Evolutionary conservation across 75 land plant genomes (phyloP).

Genomic region (Cryptomeria japonica): DNA sequence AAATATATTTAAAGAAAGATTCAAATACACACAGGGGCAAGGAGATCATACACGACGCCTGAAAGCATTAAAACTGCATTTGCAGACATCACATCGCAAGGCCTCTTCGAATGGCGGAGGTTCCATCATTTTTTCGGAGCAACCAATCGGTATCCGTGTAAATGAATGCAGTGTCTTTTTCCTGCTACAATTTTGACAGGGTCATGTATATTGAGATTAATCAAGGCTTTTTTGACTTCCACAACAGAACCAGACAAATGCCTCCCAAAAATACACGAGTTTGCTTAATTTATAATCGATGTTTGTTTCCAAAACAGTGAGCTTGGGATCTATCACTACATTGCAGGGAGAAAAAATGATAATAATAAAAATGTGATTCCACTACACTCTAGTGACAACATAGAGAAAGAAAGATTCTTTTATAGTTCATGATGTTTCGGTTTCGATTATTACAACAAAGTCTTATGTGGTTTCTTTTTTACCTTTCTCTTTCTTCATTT

Average conservation of each 20-base stretch:
- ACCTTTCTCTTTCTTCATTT: too few species aligned
- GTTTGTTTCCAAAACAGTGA: too few species aligned
- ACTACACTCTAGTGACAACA: too few species aligned
- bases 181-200: not conserved
- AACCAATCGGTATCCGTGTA: not conserved
- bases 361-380: too few species aligned
- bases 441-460: too few species aligned
- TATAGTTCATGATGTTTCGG: too few species aligned
- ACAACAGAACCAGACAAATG: too few species aligned
- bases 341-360: not conserved
- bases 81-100: slow-evolving; percentile 73
- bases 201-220: not conserved
- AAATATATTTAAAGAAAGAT: not conserved
- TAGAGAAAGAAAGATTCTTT: too few species aligned
- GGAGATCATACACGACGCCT: slow-evolving; percentile 59
- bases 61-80: slow-evolving; percentile 84
- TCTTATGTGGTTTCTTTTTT: too few species aligned
- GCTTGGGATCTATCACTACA: not conserved
- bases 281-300: not conserved
- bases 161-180: not conserved
- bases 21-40: not conserved
- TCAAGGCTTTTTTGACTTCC: not conserved
- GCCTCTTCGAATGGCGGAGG: slow-evolving; percentile 89
- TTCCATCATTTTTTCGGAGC: slow-evolving; percentile 13
- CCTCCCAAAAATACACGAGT: too few species aligned